phyloP scores from a whole-genome alignment of 352 stramenopile genomes.

The Phytophthora pisi region DNA sequence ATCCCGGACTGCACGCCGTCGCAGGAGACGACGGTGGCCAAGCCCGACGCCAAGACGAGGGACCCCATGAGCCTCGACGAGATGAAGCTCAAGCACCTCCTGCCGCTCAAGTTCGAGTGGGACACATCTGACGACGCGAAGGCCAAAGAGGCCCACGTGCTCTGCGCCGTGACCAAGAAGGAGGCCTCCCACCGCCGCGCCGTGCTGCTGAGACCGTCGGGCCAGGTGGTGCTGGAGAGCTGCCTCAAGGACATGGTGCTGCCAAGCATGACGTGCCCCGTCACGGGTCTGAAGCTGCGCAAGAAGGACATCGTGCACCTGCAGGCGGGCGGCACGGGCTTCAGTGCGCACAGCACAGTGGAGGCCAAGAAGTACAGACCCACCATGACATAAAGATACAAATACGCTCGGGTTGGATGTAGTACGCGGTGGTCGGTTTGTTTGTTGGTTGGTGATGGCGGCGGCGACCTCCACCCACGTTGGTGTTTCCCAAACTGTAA shows the following conservation, averaged over 20 bases:
- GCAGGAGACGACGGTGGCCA: slow-evolving; percentile 51
- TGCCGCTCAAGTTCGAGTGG: slow-evolving; percentile 88
- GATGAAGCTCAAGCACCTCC: slow-evolving; percentile 89
- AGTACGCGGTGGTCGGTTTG: no score
- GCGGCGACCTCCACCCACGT: no score
- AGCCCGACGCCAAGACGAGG: slow-evolving; percentile 73
- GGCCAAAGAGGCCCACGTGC: slow-evolving; percentile 34
- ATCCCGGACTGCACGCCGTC: slow-evolving; percentile 83
- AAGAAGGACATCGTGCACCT: slow-evolving; percentile 89
- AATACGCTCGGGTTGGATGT: no score
- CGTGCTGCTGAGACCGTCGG: slow-evolving; percentile 80
- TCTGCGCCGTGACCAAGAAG: slow-evolving; percentile 85
- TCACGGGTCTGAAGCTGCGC: slow-evolving; percentile 82
- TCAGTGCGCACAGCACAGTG: slow-evolving; percentile 85
- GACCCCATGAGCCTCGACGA: slow-evolving; percentile 85
- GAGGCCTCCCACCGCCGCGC: slow-evolving; percentile 79
- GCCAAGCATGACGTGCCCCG: slow-evolving; percentile 85
- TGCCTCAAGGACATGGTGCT: slow-evolving; percentile 87
- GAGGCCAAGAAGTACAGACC: slow-evolving; percentile 89
- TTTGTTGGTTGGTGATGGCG: no score
- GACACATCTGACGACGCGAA: slow-evolving; percentile 16
- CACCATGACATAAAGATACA: slow-evolving; percentile 56
- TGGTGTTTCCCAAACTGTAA: no score
- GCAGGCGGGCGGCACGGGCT: slow-evolving; percentile 75
- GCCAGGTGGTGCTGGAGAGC: slow-evolving; percentile 79